phyloP scores from a whole-genome alignment of 2,329 filamentous ascomycete species.

The Hypomyces perniciosus region DNA sequence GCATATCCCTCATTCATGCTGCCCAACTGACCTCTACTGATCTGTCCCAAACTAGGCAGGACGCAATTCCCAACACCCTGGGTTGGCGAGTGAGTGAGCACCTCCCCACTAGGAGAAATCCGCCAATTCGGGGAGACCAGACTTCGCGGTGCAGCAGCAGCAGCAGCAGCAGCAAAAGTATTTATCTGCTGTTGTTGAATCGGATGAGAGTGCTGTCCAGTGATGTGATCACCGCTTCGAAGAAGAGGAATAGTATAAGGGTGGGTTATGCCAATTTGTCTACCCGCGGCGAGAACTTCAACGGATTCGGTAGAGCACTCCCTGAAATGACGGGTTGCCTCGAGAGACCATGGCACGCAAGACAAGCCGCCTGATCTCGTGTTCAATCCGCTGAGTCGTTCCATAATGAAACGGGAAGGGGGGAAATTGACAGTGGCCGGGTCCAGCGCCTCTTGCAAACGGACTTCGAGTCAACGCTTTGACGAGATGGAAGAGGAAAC shows the following conservation, averaged over 20 bases:
- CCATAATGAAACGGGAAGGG: constrained; percentile 3
- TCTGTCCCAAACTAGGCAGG: neutral
- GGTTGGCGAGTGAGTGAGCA: neutral
- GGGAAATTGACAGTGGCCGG: neutral
- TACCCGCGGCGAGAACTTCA: neutral
- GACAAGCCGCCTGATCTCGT: constrained; percentile 8
- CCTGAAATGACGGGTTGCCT: constrained; percentile 2
- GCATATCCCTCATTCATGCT: constrained; percentile 25
- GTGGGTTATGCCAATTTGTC: neutral
- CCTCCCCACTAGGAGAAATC: neutral
- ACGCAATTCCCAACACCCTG: neutral
- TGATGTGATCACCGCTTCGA: neutral
- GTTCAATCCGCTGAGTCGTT: constrained; percentile 2
- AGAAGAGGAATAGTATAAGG: neutral
- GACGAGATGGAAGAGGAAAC: neutral
- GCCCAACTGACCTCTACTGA: neutral
- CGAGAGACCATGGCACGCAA: constrained; percentile 2
- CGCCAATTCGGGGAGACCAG: constrained; percentile 6
- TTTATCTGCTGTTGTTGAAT: constrained; percentile 4
- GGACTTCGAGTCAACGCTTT: neutral
- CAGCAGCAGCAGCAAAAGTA: neutral
- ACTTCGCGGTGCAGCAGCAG: neutral
- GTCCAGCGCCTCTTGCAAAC: neutral
- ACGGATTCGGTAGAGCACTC: constrained; percentile 7
- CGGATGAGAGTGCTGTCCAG: neutral